Percentiles rank a stretch among this genome's conserved stretches.
Conservation (phyloP, 176 grass and related monocot genomes). For the Pontederia crassipes region DNA sequence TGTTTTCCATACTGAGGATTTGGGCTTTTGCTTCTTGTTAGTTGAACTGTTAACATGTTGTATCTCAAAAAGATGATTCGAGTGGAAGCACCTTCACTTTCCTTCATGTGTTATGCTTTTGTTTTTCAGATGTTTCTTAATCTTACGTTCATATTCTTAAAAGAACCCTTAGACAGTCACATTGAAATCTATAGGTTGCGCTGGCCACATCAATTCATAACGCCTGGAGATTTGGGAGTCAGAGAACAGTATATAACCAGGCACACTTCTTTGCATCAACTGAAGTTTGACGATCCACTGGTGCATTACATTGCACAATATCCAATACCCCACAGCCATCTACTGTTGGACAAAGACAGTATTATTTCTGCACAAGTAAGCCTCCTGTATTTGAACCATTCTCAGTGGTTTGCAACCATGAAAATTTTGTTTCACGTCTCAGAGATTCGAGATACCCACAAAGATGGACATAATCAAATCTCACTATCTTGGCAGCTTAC, state of each 20-base stretch:
- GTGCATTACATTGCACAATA: conserved; percentile 14
- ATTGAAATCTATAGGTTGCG: conserved; percentile 38
- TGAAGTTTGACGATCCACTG: conserved; percentile 62
- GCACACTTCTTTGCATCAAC: conserved; percentile 47
- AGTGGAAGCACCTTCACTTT: too few relatives aligned
- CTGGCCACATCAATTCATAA: conserved; percentile 54
- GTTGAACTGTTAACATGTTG: too few relatives aligned
- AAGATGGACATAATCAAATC: too few relatives aligned
- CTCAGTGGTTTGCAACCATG: background rate
- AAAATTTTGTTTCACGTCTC: background rate
- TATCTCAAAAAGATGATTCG: too few relatives aligned
- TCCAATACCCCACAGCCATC: conserved; percentile 21
- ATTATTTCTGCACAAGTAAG: conserved; percentile 54
- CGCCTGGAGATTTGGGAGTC: conserved; percentile 30
- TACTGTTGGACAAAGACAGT: conserved; percentile 46
- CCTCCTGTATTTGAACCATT: conserved; percentile 1
- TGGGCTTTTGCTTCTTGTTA: too few relatives aligned
- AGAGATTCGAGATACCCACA: background rate
- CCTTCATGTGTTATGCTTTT: too few relatives aligned
- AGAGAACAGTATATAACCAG: conserved; percentile 53
- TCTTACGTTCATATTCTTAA: too few relatives aligned
- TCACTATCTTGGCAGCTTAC: too few relatives aligned
- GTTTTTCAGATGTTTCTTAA: too few relatives aligned
- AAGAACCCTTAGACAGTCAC: background rate
- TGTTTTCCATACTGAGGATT: too few relatives aligned